Evolutionary conservation across 139 green algal genomes (phyloP), one percentile per base, ranked within the genome.

Genomic region (Chlamydomonas sp.): DNA sequence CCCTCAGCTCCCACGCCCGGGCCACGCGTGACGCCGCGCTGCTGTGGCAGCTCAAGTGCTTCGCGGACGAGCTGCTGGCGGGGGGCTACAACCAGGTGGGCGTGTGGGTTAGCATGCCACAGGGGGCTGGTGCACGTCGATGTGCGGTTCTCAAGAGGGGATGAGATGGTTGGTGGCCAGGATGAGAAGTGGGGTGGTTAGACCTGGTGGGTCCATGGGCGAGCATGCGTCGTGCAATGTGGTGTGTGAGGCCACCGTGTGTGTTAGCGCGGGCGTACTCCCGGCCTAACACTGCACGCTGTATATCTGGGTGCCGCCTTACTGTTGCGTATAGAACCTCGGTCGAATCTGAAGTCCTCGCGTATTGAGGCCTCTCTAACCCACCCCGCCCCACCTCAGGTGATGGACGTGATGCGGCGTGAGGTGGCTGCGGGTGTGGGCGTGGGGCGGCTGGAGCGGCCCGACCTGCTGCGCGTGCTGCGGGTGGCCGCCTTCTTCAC

Each of bases 21-120:
- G 60, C 72, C 63, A 1, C 4, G 68, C 16, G 80, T 16, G 63
- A 79, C 18, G 80, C 80, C 18, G 80, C 66, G 12, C 73, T 94
- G 79, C n/a, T 95, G 86, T 93, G 92, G 89, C 85, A 63, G 5
- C 69, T 95, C 64, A 31, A 85, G 9, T 68, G 63, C 63, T 95
- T 88, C 77, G 76, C 91, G 49, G 89, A 94, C 58, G 83, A 92
- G 12, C 93, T 97, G 57, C 77, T 95, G 67, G 82, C 18, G 20
- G 91, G 91, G 61, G 91, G 81, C 8, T 97, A 97, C 91, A 93
- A 96, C 77, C 72, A 92, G 61, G 80, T 97, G 60, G 94, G 95
- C 91, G 63, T 61, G 5, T 72, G 77, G n/a, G 68, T 94, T 71
- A 83, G 78, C 10, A 49, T 64, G 67, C 31, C 31, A 49, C 0